These are phyloP conservation scores for Discostella stelligeroides DNA, from an alignment of 108 stramenopile species.

Conservation along the genomic window DNA sequence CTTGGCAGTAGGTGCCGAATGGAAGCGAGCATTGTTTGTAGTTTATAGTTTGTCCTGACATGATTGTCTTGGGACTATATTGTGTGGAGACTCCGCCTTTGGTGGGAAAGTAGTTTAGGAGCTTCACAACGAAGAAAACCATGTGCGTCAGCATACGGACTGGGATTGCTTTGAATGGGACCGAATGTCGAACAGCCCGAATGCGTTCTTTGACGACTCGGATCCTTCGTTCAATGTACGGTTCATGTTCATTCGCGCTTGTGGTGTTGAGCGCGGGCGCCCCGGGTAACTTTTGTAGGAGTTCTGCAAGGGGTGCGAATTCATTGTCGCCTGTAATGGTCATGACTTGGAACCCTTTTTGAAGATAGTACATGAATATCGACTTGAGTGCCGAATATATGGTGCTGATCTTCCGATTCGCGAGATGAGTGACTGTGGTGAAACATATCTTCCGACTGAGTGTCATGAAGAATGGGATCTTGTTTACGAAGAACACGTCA, in stretches of 20 bases:
- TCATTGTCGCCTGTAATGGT: background rate
- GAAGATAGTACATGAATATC: background rate
- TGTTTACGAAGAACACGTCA: too few species aligned
- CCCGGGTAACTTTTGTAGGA: background rate
- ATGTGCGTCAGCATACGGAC: conserved; percentile 15
- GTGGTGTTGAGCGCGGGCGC: background rate
- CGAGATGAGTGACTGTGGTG: too few species aligned
- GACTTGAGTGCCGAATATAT: background rate
- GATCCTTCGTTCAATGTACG: background rate
- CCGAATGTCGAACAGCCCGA: conserved; percentile 30
- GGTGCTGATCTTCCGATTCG: background rate
- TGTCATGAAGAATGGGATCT: too few species aligned
- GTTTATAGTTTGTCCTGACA: background rate
- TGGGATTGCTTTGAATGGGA: conserved; percentile 41
- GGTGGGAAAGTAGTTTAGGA: conserved; percentile 43
- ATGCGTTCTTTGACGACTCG: too few species aligned
- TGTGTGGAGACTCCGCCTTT: conserved; percentile 38
- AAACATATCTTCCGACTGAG: too few species aligned
- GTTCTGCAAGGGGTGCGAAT: too few species aligned
- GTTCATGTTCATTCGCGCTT: background rate
- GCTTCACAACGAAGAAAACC: conserved; percentile 14
- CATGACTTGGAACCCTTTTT: background rate
- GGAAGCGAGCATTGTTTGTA: background rate
- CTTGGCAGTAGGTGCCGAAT: background rate
- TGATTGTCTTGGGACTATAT: conserved; percentile 27